Evolutionary conservation across 1,284 basidiomycete species (phyloP), one percentile per base, ranked within the genome.

Genomic region (Heterobasidion parviporum): DNA sequence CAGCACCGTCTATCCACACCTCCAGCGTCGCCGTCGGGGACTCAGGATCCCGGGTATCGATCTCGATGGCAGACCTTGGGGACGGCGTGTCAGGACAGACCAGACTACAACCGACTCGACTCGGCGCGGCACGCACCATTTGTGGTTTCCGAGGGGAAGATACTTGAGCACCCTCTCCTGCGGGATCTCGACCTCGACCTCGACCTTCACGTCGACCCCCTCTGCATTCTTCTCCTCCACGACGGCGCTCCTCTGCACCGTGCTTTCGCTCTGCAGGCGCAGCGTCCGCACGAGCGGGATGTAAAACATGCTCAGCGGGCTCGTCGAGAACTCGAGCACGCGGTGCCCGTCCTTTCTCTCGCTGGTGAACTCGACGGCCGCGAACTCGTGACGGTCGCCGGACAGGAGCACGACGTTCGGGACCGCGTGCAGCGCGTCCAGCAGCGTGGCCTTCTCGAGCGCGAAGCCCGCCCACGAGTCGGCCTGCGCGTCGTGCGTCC

Each of bases 381-480:
- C 89, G 66, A 91, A 92, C 68, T 92, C 89, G 69, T 92, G 90
- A 8, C 89, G 77, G 66, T 92, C 89, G 6, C 85, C 83, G 0
- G 80, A 82, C 46, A 87, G 70, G 48, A 90, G 67, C 61, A 88
- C 73, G 35, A 87, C 79, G 64, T 92, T 92, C 3, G 87, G 87
- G 6, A 92, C 82, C 53, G 82, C 78, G 60, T 85, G 78, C 52
- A 91, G 70, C 0, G 77, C 72, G 34, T 75, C 68, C 44, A 90
- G 72, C 5, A 91, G 68, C 0, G 74, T 68, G 12, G 75, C 71
- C 60, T 88, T 83, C 70, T 92, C 90, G 10, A 69, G 69, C 10
- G 75, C 70, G 70, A 83, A 92, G 0, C 74, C 87, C 0, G 84
- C 83, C 89, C 89, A 93, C 1, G 84, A 82, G 67, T 89, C 88